Base-by-base conservation (phyloP, 225 moss, liverwort and hornwort species). In the Sphagnum tenellum region DNA sequence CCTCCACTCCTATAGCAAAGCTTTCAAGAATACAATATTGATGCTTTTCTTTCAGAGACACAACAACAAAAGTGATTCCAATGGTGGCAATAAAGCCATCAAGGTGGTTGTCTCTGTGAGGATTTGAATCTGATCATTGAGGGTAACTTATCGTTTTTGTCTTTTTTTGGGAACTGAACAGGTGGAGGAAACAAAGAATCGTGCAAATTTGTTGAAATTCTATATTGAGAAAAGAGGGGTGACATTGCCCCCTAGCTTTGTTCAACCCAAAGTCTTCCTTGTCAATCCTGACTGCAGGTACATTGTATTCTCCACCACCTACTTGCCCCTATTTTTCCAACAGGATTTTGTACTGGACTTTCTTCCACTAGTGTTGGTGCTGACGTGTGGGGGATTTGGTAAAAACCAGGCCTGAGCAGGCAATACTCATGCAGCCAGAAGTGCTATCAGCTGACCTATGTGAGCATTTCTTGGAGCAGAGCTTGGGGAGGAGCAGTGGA, bases 201-300 rank as follows among this genome's bases (percentile, higher is more conserved):
- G 88, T 44, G 73, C 79, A 65, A 80, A 77, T 61, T 72, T 90
- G 58, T 70, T 90, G 70, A 72, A 82, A 64, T 79, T 82, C 8
- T 90, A 90, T n/a, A 77, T 86, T 64, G 75, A 67, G 66, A 85
- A 87, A 67, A 77, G 90, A 72, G 90, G 90, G 46, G 68, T 76
- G 53, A 76, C 66, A 46, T 72, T 90, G 70, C 79, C 88, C 71
- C 64, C 77, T 77, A 82, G 73, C 63, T 76, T 75, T 61, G 59
- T 86, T 51, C 85, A 88, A 63, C 76, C 70, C 48, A 90, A 88
- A 77, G 69, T 88, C 50, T 79, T 90, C 68, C 79, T 90, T 66
- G 77, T 83, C n/a, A 90, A 85, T 66, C 88, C 67, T 63, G 81
- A 79, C 53, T 85, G 90, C 90, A 90, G 87, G 87, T 87, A 77